Evolutionary conservation across 1,284 basidiomycete genomes (phyloP).

Genomic region (Rhizopogon parksii): DNA sequence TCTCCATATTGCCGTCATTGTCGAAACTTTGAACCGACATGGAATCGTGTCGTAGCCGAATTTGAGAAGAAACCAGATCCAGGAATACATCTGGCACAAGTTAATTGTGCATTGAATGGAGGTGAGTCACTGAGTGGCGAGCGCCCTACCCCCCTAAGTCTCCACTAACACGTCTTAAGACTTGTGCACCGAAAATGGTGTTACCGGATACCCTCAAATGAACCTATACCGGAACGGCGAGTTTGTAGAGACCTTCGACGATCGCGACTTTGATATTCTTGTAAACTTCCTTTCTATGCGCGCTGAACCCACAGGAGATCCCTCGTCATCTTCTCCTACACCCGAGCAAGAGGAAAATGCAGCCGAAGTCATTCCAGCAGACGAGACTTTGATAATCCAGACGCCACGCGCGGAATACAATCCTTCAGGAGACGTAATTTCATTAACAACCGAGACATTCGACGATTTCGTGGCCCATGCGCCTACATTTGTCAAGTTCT

Average conservation of each 20-base stretch:
- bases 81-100: conserved; percentile 72
- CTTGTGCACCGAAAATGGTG: conserved; percentile 63
- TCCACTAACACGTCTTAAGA: conserved; percentile 39
- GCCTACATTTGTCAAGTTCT: conserved; percentile 83
- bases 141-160: neutral
- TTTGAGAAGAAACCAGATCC: conserved; percentile 49
- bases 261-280: conserved; percentile 45
- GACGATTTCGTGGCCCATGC: conserved; percentile 44
- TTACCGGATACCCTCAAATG: conserved; percentile 77
- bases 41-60: conserved; percentile 64
- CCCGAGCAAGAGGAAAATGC: conserved; percentile 3
- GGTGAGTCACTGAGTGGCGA: conserved; percentile 58
- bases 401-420: conserved; percentile 36
- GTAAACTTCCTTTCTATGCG: conserved; percentile 42
- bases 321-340: neutral
- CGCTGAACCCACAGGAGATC: conserved; percentile 17
- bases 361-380: conserved; percentile 11
- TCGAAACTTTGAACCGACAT: conserved; percentile 72
- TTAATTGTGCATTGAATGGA: conserved; percentile 79
- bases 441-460: conserved; percentile 50
- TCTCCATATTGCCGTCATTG: conserved; percentile 82
- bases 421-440: conserved; percentile 53
- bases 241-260: conserved; percentile 53
- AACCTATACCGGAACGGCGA: conserved; percentile 69
- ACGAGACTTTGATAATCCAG: conserved; percentile 12